Conservation (phyloP, 1,284 basidiomycete species). For the Ganoderma sp. region DNA sequence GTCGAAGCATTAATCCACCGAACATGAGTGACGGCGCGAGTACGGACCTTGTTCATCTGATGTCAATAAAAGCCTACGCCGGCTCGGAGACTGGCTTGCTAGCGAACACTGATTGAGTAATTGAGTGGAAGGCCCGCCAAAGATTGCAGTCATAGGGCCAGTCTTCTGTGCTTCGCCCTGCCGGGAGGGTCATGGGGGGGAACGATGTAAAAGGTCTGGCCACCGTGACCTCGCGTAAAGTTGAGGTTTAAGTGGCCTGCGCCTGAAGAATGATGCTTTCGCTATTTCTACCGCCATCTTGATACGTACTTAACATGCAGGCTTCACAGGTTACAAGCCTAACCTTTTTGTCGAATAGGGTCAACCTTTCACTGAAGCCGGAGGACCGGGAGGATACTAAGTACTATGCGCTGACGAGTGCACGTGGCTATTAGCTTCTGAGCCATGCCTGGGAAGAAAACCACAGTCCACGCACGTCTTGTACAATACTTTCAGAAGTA, state of each 20-base stretch:
- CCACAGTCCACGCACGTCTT: too few relatives aligned
- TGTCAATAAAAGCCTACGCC: neutral
- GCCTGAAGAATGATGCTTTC: too few relatives aligned
- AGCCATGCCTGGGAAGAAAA: too few relatives aligned
- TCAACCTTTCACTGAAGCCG: too few relatives aligned
- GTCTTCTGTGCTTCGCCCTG: constrained; percentile 9
- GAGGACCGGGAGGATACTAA: too few relatives aligned
- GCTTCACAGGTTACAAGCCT: too few relatives aligned
- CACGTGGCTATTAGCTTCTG: too few relatives aligned
- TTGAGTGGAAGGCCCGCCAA: constrained; percentile 5
- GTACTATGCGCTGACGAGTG: too few relatives aligned
- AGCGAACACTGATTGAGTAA: neutral
- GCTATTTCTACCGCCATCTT: too few relatives aligned
- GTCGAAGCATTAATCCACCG: neutral
- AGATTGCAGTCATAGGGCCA: constrained; percentile 6
- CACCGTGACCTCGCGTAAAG: neutral
- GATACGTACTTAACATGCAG: too few relatives aligned
- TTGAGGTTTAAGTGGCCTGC: neutral
- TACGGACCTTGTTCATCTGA: constrained; percentile 1
- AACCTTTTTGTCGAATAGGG: too few relatives aligned
- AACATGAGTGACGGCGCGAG: neutral
- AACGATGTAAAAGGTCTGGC: constrained; percentile 6
- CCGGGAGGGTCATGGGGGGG: neutral
- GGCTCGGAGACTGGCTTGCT: neutral
- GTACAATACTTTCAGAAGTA: too few relatives aligned